Evolutionary conservation across 2,329 filamentous ascomycete genomes (phyloP).

Genomic region (Trichoderma asperellum): DNA sequence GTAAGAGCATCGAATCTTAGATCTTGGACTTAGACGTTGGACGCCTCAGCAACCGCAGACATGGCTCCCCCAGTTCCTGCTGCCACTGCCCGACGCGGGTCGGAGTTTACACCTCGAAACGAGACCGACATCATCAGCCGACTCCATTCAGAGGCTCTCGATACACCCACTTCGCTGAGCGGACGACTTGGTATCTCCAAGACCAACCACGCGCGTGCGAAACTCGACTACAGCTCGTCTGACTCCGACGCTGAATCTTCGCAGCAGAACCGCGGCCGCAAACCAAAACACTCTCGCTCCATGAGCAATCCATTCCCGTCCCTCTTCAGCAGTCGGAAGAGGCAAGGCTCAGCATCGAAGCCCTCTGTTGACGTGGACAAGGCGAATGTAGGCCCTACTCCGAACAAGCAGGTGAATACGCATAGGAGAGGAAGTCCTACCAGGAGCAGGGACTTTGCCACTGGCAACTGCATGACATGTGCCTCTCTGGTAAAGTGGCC

Average conservation of each 20-base stretch:
- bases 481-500: slow-evolving; percentile 81
- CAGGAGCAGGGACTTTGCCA: slow-evolving; percentile 61
- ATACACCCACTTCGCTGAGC: slow-evolving; percentile 39
- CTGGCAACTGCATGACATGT: slow-evolving; percentile 84
- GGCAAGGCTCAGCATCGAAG: slow-evolving; percentile 47
- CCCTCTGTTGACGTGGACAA: slow-evolving; percentile 40
- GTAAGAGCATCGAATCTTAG: slow-evolving; percentile 27
- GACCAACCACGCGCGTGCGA: slow-evolving; percentile 32
- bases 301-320: slow-evolving; percentile 81
- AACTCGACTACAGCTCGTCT: slow-evolving; percentile 50
- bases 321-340: slow-evolving; percentile 66
- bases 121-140: slow-evolving; percentile 43
- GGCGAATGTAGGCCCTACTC: slow-evolving; percentile 37
- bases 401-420: slow-evolving; percentile 32
- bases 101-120: slow-evolving; percentile 34
- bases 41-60: slow-evolving; percentile 30
- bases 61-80: slow-evolving; percentile 42
- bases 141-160: slow-evolving; percentile 43
- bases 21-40: neutral
- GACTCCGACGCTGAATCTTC: slow-evolving; percentile 47
- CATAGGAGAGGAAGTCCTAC: slow-evolving; percentile 41
- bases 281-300: slow-evolving; percentile 54
- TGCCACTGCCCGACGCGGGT: slow-evolving; percentile 34
- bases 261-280: slow-evolving; percentile 28
- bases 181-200: slow-evolving; percentile 38